phyloP scores from a whole-genome alignment of 495 filamentous ascomycete genomes.

The Immersiella caudata region DNA sequence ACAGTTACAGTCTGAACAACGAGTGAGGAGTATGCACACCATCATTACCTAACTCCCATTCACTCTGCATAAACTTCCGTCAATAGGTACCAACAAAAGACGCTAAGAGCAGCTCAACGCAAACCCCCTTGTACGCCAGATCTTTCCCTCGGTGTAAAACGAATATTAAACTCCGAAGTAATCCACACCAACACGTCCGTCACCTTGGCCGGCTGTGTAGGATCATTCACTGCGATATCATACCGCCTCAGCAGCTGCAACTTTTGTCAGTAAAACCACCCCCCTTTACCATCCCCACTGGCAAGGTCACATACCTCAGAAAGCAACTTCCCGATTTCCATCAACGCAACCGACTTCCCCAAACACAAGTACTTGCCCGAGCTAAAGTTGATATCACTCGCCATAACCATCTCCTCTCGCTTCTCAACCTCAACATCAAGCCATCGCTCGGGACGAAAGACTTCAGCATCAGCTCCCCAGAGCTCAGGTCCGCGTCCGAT shows the following conservation, averaged over 20 bases:
- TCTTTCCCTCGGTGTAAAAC: slow-evolving; percentile 11
- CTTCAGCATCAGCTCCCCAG: slow-evolving; percentile 47
- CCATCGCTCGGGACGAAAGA: slow-evolving; percentile 57
- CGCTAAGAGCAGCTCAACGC: too few relatives aligned
- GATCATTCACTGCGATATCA: too few relatives aligned
- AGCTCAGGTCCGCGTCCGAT: slow-evolving; percentile 34
- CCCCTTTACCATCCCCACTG: too few relatives aligned
- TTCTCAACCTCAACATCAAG: slow-evolving; percentile 40
- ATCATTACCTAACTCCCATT: too few relatives aligned
- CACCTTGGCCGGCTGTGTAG: too few relatives aligned
- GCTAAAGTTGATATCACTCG: slow-evolving; percentile 35
- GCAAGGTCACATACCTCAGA: slow-evolving; percentile 45
- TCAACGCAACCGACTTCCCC: slow-evolving; percentile 36
- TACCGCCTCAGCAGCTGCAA: too few relatives aligned
- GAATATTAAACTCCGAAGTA: slow-evolving; percentile 35
- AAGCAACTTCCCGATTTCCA: slow-evolving; percentile 52
- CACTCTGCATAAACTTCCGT: too few relatives aligned
- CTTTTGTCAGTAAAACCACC: too few relatives aligned
- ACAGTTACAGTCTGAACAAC: too few relatives aligned
- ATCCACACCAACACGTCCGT: slow-evolving; percentile 52
- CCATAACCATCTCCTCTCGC: slow-evolving; percentile 38
- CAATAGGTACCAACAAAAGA: too few relatives aligned
- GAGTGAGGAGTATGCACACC: too few relatives aligned
- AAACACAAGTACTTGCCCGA: slow-evolving; percentile 41
- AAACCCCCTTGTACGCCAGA: slow-evolving; percentile 42